Evolutionary conservation across 108 stramenopile species (phyloP).

Genomic region (Cylindrotheca fusiformis): DNA sequence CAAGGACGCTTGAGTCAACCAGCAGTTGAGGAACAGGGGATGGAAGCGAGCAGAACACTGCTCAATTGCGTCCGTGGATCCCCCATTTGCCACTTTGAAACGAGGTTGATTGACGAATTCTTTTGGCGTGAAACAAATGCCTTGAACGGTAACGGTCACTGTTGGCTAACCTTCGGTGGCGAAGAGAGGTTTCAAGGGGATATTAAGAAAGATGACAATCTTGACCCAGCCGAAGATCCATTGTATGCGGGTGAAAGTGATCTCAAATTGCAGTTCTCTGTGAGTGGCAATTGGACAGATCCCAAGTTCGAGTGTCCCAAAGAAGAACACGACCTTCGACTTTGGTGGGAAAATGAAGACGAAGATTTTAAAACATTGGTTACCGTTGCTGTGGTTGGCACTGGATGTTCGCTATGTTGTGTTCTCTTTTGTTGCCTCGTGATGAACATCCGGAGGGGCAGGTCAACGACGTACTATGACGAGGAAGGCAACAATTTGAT

Average conservation of each 20-base stretch:
- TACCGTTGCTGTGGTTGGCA: background rate
- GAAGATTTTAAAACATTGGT: background rate
- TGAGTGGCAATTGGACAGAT: background rate
- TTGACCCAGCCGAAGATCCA: conserved; percentile 5
- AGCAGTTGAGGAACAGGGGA: conserved; percentile 2
- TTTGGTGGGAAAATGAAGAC: conserved; percentile 3
- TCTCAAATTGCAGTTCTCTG: background rate
- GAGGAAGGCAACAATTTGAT: background rate
- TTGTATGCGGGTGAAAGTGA: conserved; percentile 7
- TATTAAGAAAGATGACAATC: background rate
- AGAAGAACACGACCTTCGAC: conserved; percentile 1
- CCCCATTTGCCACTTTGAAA: conserved; percentile 7
- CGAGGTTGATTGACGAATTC: background rate
- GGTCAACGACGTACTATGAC: too few relatives aligned
- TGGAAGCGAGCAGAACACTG: conserved; percentile 1
- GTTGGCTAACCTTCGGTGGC: conserved; percentile 7
- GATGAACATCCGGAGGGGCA: background rate
- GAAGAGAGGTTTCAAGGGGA: conserved; percentile 1
- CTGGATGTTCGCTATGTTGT: conserved; percentile 1
- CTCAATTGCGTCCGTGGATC: background rate
- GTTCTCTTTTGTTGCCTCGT: conserved; percentile 1
- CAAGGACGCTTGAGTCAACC: conserved; percentile 2
- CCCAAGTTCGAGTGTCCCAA: background rate
- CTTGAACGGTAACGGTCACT: conserved; percentile 6
- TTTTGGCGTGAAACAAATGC: conserved; percentile 1